Percentiles rank a stretch among this genome's conserved stretches.
phyloP scores from a whole-genome alignment of 148 eudicot species.

The Dianthus caryophyllus region DNA sequence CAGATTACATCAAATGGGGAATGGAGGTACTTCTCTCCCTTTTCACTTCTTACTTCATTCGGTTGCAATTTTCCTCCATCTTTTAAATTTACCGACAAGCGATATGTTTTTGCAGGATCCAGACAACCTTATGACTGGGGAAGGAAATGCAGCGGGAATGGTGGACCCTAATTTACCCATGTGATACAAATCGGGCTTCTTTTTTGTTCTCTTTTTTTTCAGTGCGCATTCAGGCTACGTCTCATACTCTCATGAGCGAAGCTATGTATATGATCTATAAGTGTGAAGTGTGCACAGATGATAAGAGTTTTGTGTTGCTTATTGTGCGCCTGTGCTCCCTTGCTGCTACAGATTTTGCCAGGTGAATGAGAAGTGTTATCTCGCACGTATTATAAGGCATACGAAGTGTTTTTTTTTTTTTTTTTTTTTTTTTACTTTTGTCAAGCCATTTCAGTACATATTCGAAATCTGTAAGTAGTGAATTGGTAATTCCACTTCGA shows the following conservation, averaged over 20 bases:
- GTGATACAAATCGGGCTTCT: conserved; percentile 18
- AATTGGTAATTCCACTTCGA: too few relatives aligned
- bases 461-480: too few relatives aligned
- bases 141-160: conserved; percentile 71
- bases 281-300: neutral
- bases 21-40: conserved; percentile 62
- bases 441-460: too few relatives aligned
- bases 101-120: conserved; percentile 55
- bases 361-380: too few relatives aligned
- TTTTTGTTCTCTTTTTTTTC: neutral
- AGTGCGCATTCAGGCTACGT: neutral
- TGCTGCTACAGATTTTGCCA: too few relatives aligned
- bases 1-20: conserved; percentile 99
- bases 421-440: too few relatives aligned
- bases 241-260: neutral
- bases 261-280: neutral
- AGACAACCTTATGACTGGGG: conserved; percentile 61
- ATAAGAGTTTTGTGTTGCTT: neutral
- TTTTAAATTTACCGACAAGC: neutral
- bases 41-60: neutral
- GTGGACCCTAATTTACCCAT: conserved; percentile 56
- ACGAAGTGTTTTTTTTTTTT: too few relatives aligned
- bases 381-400: too few relatives aligned
- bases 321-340: too few relatives aligned
- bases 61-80: conserved; percentile 5